These are phyloP conservation scores for Coelastrella sp. DNA, from an alignment of 139 green algal species.

Conservation along the genomic window DNA sequence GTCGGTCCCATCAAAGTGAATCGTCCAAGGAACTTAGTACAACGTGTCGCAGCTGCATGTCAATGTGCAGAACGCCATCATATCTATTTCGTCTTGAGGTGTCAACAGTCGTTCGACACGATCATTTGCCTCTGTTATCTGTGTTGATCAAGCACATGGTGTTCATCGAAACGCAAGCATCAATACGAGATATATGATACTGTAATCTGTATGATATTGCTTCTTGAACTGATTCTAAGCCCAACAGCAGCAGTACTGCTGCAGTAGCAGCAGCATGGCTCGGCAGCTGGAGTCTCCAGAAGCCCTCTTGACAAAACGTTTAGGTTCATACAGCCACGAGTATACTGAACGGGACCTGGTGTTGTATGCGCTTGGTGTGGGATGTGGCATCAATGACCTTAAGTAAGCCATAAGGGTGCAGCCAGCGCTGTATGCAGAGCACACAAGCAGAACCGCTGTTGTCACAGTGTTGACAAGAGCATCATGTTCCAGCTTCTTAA, in stretches of 20 bases:
- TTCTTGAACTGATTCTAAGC: background rate
- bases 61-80: too few species aligned
- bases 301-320: slow-evolving; percentile 21
- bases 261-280: background rate
- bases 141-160: too few species aligned
- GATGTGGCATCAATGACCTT: slow-evolving; percentile 22
- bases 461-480: background rate
- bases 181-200: too few species aligned
- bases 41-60: too few species aligned
- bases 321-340: slow-evolving; percentile 25
- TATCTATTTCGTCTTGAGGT: too few species aligned
- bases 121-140: too few species aligned
- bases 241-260: slow-evolving; percentile 3
- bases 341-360: slow-evolving; percentile 43
- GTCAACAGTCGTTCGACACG: too few species aligned
- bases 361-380: slow-evolving; percentile 37
- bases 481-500: background rate
- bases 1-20: background rate
- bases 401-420: background rate
- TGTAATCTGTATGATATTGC: background rate
- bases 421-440: background rate
- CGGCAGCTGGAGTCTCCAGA: slow-evolving; percentile 6
- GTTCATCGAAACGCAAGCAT: too few species aligned
- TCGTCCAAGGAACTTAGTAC: background rate
- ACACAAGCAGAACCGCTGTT: background rate